A percentile compares a stretch with the other conserved stretches of the same genome.
These are phyloP conservation scores for Jatropha podagrica DNA, from an alignment of 441 rosid genomes.

Conservation along the genomic window DNA sequence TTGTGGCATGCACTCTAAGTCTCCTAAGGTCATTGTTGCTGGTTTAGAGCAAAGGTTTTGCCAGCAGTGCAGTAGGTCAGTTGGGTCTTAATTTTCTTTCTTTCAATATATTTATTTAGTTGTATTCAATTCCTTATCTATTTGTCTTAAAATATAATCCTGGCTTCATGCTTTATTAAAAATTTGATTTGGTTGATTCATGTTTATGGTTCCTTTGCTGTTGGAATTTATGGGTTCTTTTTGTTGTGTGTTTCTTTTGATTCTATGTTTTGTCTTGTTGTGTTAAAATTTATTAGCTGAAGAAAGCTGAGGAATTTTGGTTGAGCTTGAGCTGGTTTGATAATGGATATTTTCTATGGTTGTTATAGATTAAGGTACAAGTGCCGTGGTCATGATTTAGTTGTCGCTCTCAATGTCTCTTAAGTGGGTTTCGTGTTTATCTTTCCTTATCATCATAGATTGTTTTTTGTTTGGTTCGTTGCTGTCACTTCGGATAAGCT, in stretches of 20 bases:
- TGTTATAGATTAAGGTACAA: background rate
- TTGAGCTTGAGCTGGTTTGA: background rate
- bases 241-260: background rate
- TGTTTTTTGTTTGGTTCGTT: background rate
- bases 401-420: conserved; percentile 8
- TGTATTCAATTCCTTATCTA: background rate
- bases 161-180: background rate
- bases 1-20: conserved; percentile 81
- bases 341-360: background rate
- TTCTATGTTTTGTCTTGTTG: background rate
- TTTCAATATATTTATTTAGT: background rate
- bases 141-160: background rate
- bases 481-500: background rate
- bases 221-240: background rate
- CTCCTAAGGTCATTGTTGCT: conserved; percentile 74
- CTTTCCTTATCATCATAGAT: conserved; percentile 3
- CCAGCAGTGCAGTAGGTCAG: conserved; percentile 98
- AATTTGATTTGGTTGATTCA: background rate
- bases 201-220: too few relatives aligned
- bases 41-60: conserved; percentile 93
- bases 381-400: background rate
- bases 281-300: too few relatives aligned
- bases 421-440: background rate
- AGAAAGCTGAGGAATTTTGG: background rate
- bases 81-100: background rate